A percentile compares a stretch with the other conserved stretches of the same genome.
phyloP scores from a whole-genome alignment of 2,329 filamentous ascomycete species.

The Knoxdaviesia proteae region DNA sequence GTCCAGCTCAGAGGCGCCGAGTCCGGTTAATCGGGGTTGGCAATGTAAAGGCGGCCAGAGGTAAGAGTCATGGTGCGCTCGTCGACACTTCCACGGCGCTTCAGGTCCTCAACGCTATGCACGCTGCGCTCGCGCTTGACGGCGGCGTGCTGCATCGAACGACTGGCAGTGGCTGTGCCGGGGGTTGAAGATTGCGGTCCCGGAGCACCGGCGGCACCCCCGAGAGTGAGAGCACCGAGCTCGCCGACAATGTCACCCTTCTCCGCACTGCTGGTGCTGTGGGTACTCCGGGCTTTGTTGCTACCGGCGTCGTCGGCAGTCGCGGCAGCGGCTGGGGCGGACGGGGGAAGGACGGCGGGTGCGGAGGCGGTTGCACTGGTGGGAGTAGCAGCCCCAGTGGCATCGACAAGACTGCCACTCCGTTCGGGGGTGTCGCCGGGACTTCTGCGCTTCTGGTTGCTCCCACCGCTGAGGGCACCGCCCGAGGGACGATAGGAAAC shows the following conservation, averaged over 20 bases:
- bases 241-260: conserved; percentile 39
- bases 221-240: conserved; percentile 12
- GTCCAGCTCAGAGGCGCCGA: too few species aligned
- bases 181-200: too few species aligned
- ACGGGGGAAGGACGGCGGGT: background rate
- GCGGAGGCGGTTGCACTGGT: conserved; percentile 7
- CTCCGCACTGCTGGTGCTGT: conserved; percentile 36
- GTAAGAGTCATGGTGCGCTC: conserved; percentile 61
- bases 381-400: conserved; percentile 11
- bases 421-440: conserved; percentile 35
- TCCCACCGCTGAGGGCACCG: conserved; percentile 12
- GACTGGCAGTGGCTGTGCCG: conserved; percentile 18
- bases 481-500: conserved; percentile 30
- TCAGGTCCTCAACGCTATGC: conserved; percentile 50
- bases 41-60: conserved; percentile 57
- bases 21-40: conserved; percentile 49
- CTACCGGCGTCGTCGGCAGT: conserved; percentile 21
- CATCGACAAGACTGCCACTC: conserved; percentile 27
- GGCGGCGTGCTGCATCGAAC: conserved; percentile 34
- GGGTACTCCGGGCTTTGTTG: conserved; percentile 26
- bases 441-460: conserved; percentile 24
- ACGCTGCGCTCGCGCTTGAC: conserved; percentile 43
- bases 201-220: conserved; percentile 20
- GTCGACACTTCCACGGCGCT: conserved; percentile 62
- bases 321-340: conserved; percentile 6